Evolutionary conservation across 139 green algal genomes (phyloP), one percentile per base, ranked within the genome.

Genomic region (Limnomonas spitsbergensis): DNA sequence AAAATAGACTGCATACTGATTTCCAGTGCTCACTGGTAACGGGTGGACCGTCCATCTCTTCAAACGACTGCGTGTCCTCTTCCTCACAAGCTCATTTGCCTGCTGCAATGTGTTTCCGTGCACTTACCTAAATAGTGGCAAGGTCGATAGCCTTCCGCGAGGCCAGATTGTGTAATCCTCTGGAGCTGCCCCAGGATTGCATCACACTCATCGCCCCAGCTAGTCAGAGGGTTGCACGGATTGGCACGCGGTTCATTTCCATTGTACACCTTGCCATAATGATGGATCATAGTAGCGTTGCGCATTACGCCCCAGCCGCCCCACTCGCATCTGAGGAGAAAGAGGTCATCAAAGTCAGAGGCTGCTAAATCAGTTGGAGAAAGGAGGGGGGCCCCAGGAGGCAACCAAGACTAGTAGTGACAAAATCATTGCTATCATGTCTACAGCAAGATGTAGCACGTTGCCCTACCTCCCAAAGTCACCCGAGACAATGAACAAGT

Each of bases 291-390:
- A 36, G 53, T 75, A 3, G 24, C 3, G 3, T 75, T 53, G 9
- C 3, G 3, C 6, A 75, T 34, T 4, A 31, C 35, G 2, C n/a
- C 29, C 56, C 69, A 42, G 69, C 37, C 32, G 6, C 69, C 35
- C 32, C 35, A 75, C 69, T 75, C 69, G 53, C 69, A 75, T 36
- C 69, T 75, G 69, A n/a, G n/a, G n/a, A n/a, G n/a, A n/a, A n/a
- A n/a, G n/a, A n/a, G n/a, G n/a, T n/a, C n/a, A n/a, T n/a, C n/a
- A n/a, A n/a, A n/a, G n/a, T n/a, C n/a, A n/a, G n/a, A n/a, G n/a
- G n/a, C n/a, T n/a, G n/a, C n/a, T n/a, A n/a, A n/a, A n/a, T n/a
- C n/a, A n/a, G n/a, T n/a, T n/a, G n/a, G n/a, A n/a, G n/a, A n/a
- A n/a, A n/a, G n/a, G n/a, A n/a, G n/a, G n/a, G n/a, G n/a, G n/a